Evolutionary conservation across 2,329 filamentous ascomycete genomes (phyloP).

Genomic region (Verruconis gallopava): DNA sequence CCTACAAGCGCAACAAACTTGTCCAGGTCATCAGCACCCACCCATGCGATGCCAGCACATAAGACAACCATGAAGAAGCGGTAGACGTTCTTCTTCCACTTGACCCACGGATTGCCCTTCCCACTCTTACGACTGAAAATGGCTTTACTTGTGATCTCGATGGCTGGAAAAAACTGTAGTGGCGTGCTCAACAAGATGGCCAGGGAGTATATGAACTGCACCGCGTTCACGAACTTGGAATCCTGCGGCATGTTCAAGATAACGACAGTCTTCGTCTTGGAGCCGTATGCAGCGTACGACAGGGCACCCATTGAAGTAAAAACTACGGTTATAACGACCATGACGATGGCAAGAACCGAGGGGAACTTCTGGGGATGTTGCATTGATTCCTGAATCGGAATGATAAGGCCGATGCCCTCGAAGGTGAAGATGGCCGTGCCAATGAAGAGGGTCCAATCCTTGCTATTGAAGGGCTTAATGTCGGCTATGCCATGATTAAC

Average conservation of each 20-base stretch:
- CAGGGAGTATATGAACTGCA: slow-evolving; percentile 94
- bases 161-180: slow-evolving; percentile 92
- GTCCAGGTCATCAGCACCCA: slow-evolving; percentile 82
- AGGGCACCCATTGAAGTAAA: slow-evolving; percentile 87
- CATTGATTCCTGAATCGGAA: slow-evolving; percentile 98
- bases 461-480: slow-evolving; percentile 78
- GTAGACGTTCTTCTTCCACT: slow-evolving; percentile 99
- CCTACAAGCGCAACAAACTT: slow-evolving; percentile 96
- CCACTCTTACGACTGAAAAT: slow-evolving; percentile 83
- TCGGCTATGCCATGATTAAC: slow-evolving; percentile 63
- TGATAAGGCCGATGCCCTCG: slow-evolving; percentile 92
- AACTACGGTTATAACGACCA: slow-evolving; percentile 86
- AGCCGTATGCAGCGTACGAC: slow-evolving; percentile 92
- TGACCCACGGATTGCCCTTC: slow-evolving; percentile 97
- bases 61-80: slow-evolving; percentile 83
- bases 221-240: slow-evolving; percentile 84
- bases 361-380: slow-evolving; percentile 82
- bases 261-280: slow-evolving; percentile 89
- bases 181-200: slow-evolving; percentile 95
- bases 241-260: slow-evolving; percentile 94
- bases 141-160: slow-evolving; percentile 89
- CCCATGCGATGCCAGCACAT: slow-evolving; percentile 81
- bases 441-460: slow-evolving; percentile 94
- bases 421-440: slow-evolving; percentile 99
- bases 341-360: slow-evolving; percentile 72